Conservation (phyloP, 257 asterid species). For the Lithospermum erythrorhizon region DNA sequence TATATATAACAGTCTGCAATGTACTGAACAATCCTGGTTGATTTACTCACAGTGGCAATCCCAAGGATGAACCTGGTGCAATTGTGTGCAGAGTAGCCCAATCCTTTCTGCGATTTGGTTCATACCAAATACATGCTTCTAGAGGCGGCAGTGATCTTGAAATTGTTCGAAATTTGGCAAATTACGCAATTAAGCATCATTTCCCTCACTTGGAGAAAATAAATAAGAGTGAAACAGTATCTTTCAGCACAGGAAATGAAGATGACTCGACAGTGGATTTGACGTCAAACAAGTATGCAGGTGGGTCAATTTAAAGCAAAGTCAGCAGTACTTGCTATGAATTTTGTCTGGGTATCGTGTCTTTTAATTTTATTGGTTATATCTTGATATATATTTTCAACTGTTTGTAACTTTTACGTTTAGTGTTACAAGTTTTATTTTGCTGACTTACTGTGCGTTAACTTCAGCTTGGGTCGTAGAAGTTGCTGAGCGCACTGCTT, state of each 20-base stretch:
- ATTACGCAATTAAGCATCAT: conserved; percentile 76
- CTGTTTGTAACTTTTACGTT: too few species aligned
- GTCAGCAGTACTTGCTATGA: background rate
- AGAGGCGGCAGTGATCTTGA: conserved; percentile 72
- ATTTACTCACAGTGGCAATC: conserved; percentile 67
- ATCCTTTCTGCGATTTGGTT: conserved; percentile 93
- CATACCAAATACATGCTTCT: conserved; percentile 85
- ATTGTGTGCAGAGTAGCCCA: conserved; percentile 89
- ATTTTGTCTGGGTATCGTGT: background rate
- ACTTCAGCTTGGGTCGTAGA: conserved; percentile 96
- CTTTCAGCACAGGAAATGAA: conserved; percentile 80
- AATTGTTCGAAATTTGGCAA: conserved; percentile 72
- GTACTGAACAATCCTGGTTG: conserved; percentile 6
- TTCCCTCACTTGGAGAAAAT: conserved; percentile 76
- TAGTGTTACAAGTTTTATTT: conserved; percentile 1
- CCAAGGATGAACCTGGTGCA: conserved; percentile 98
- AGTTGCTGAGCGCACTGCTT: conserved; percentile 91
- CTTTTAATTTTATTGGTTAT: too few species aligned
- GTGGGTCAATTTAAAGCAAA: background rate
- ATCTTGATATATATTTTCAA: too few species aligned
- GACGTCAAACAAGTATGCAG: conserved; percentile 73
- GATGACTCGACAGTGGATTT: conserved; percentile 79
- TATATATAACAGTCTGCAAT: background rate
- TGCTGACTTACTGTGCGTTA: conserved; percentile 10
- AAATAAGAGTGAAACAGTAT: conserved; percentile 65